These are phyloP conservation scores for Cordyceps javanica DNA, from an alignment of 2,329 filamentous ascomycete genomes.

Conservation along the genomic window DNA sequence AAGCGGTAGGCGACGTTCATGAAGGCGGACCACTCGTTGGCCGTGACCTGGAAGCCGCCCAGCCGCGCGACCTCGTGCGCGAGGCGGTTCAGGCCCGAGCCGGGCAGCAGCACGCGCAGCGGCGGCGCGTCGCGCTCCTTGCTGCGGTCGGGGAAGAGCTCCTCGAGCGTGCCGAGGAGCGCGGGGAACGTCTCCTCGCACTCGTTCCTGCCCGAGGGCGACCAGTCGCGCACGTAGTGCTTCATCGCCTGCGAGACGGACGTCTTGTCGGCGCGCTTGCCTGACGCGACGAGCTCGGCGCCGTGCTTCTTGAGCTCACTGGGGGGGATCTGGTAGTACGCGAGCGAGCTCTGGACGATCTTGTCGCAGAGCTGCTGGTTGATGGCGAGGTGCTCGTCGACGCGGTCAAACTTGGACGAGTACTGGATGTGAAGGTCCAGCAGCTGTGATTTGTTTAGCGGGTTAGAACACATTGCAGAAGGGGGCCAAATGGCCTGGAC, in stretches of 20 bases:
- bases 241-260: slow-evolving; percentile 49
- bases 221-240: slow-evolving; percentile 54
- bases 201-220: slow-evolving; percentile 40
- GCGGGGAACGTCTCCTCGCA: slow-evolving; percentile 36
- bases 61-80: slow-evolving; percentile 44
- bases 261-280: slow-evolving; percentile 36
- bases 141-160: slow-evolving; percentile 26
- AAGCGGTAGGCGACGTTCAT: slow-evolving; percentile 51
- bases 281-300: slow-evolving; percentile 30
- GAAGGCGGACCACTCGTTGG: slow-evolving; percentile 53
- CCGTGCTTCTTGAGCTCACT: slow-evolving; percentile 40
- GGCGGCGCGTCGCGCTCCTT: slow-evolving; percentile 2
- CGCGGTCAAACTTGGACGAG: slow-evolving; percentile 43
- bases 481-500: too few relatives aligned
- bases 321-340: slow-evolving; percentile 39
- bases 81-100: slow-evolving; percentile 46
- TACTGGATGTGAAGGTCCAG: slow-evolving; percentile 54
- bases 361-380: slow-evolving; percentile 41
- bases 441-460: slow-evolving; percentile 24
- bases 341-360: slow-evolving; percentile 38
- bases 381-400: slow-evolving; percentile 34
- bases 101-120: slow-evolving; percentile 42
- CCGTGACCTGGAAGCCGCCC: slow-evolving; percentile 44
- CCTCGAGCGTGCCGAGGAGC: slow-evolving; percentile 28
- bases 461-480: neutral